These are phyloP conservation scores for Artomyces pyxidatus DNA, from an alignment of 768 basidiomycete genomes.

Conservation along the genomic window DNA sequence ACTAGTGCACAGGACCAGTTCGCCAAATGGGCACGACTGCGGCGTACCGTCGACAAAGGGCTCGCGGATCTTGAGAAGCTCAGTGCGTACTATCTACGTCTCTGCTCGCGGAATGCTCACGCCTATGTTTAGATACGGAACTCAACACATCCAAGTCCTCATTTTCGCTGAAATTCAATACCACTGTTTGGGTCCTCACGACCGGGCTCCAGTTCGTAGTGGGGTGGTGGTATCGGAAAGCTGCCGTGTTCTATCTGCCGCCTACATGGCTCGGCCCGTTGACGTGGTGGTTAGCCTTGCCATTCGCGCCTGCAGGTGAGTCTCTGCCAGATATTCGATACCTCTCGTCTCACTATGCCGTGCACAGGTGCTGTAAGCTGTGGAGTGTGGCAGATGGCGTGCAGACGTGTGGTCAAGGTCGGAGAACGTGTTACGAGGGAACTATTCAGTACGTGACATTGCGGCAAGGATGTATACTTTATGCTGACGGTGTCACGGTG, in stretches of 20 bases:
- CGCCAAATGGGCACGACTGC: constrained; percentile 94
- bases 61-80: constrained; percentile 85
- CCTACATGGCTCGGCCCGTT: constrained; percentile 85
- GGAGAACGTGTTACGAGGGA: constrained; percentile 40
- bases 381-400: constrained; percentile 93
- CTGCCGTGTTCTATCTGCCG: constrained; percentile 93
- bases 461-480: too few relatives aligned
- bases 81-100: constrained; percentile 56
- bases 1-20: constrained; percentile 97
- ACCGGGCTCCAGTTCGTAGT: constrained; percentile 78
- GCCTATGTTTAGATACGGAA: constrained; percentile 48
- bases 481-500: not conserved
- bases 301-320: constrained; percentile 83
- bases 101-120: not conserved
- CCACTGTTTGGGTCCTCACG: constrained; percentile 74
- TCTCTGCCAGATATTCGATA: constrained; percentile 7
- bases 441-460: constrained; percentile 4
- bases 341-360: not conserved
- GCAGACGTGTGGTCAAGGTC: constrained; percentile 75
- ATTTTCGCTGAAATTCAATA: constrained; percentile 69
- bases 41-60: constrained; percentile 87
- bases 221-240: constrained; percentile 85
- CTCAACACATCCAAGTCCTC: constrained; percentile 72
- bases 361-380: constrained; percentile 81
- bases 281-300: constrained; percentile 82